Percentiles rank a stretch among this genome's conserved stretches.
Evolutionary conservation across 805 yeast genomes (phyloP).

Genomic region (Teunomyces gatunensis): DNA sequence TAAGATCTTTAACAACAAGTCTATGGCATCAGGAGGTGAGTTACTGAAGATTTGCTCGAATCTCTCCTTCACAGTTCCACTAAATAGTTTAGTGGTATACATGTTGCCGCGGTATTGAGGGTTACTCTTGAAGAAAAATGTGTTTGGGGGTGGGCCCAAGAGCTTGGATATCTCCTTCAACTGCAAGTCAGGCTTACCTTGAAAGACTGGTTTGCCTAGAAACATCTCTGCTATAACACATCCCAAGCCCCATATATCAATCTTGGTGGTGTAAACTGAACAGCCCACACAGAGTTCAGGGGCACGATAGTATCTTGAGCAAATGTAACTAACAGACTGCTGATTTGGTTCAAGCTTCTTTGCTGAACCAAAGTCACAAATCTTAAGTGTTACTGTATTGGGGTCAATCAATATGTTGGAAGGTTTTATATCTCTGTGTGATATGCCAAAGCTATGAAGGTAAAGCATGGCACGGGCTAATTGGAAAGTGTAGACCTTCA

Average conservation of each 20-base stretch:
- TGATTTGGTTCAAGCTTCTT: conserved; percentile 73
- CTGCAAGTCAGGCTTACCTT: conserved; percentile 88
- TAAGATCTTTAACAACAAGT: conserved; percentile 73
- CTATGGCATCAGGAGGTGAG: conserved; percentile 84
- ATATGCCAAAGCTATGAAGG: conserved; percentile 73
- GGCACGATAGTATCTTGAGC: conserved; percentile 93
- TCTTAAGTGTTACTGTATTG: conserved; percentile 58
- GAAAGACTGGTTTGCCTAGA: conserved; percentile 91
- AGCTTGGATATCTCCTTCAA: conserved; percentile 86
- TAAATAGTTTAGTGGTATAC: conserved; percentile 62
- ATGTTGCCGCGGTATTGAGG: conserved; percentile 75
- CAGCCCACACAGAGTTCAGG: conserved; percentile 95
- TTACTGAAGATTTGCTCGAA: conserved; percentile 51
- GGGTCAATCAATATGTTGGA: conserved; percentile 80
- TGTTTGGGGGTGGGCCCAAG: conserved; percentile 78
- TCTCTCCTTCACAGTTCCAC: conserved; percentile 50
- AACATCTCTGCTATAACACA: conserved; percentile 95
- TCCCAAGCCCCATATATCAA: conserved; percentile 97
- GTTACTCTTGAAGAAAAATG: conserved; percentile 70
- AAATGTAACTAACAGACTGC: conserved; percentile 92
- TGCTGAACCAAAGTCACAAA: conserved; percentile 86
- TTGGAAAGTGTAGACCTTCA: conserved; percentile 76
- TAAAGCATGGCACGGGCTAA: conserved; percentile 82
- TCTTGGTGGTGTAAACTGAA: conserved; percentile 80
- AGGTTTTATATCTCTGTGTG: conserved; percentile 85